phyloP scores from a whole-genome alignment of 176 grass and related monocot genomes.

The Saccharum spontaneum region DNA sequence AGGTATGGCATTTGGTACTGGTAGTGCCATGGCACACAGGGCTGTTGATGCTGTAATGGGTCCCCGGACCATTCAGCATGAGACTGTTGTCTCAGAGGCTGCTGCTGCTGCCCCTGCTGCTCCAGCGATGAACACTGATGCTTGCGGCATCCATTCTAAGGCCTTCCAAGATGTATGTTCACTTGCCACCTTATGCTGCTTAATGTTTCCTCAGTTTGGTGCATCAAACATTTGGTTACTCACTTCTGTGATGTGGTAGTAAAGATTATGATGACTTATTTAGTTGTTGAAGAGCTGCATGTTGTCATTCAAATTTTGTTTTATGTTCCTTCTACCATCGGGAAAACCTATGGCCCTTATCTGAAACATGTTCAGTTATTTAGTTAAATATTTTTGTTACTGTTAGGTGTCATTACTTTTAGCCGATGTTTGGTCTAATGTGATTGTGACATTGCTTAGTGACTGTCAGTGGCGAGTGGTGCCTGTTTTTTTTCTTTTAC shows the following conservation, averaged over 20 bases:
- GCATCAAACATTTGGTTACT: background rate
- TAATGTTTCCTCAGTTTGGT: background rate
- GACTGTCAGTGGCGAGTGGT: background rate
- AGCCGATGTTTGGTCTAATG: background rate
- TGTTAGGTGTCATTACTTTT: background rate
- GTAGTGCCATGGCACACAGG: constrained; percentile 78
- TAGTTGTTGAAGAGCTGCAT: background rate
- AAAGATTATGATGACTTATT: background rate
- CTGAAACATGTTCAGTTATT: background rate
- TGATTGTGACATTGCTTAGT: background rate
- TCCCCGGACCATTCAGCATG: constrained; percentile 77
- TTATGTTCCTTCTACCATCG: background rate
- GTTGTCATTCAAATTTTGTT: background rate
- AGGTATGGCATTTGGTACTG: constrained; percentile 92
- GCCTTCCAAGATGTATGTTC: constrained; percentile 82
- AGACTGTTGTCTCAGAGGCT: constrained; percentile 54
- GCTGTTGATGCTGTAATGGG: constrained; percentile 86
- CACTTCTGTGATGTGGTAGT: too few species aligned
- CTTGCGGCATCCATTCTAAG: constrained; percentile 60
- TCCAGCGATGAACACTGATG: constrained; percentile 41
- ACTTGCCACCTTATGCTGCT: background rate
- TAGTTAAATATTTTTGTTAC: background rate
- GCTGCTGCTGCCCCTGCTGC: constrained; percentile 45
- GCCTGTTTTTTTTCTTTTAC: background rate
- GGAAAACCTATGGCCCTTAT: background rate